These are phyloP conservation scores for Nidula microcarpa DNA, from an alignment of 768 basidiomycete genomes.

Conservation along the genomic window DNA sequence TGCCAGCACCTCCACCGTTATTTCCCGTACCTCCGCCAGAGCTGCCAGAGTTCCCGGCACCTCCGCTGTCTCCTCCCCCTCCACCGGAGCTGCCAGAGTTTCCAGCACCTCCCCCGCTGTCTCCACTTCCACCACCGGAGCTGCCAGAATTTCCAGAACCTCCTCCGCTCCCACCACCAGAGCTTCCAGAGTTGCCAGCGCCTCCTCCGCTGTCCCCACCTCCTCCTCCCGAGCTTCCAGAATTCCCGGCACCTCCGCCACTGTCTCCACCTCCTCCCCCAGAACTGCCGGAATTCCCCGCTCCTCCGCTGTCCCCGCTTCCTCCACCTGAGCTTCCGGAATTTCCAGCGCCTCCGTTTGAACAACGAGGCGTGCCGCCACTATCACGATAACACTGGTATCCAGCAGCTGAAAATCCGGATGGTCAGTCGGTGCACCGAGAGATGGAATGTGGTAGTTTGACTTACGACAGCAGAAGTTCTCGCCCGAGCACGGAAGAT, in stretches of 20 bases:
- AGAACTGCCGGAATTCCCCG: neutral
- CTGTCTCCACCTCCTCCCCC: neutral
- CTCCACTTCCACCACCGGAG: neutral
- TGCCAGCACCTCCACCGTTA: neutral
- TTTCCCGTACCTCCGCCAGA: neutral
- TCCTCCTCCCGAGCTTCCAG: neutral
- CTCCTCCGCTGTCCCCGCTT: neutral
- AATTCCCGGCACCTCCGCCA: neutral
- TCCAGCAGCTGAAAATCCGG: slow-evolving; percentile 8
- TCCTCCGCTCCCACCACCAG: neutral
- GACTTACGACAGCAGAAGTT: slow-evolving; percentile 18
- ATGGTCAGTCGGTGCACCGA: neutral
- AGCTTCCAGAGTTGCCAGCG: neutral
- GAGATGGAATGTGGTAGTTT: neutral
- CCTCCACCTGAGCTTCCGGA: neutral
- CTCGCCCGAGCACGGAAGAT: slow-evolving; percentile 11
- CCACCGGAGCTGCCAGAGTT: neutral
- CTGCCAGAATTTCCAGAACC: neutral
- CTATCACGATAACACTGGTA: slow-evolving; percentile 5
- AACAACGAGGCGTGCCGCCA: slow-evolving; percentile 5
- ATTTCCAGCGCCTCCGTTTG: neutral
- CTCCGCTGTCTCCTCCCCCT: neutral
- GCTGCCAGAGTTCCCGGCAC: neutral
- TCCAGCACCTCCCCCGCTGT: neutral
- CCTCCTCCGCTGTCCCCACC: neutral